Base-by-base conservation (phyloP, 2,329 filamentous ascomycete genomes). In the Aspergillus sp. region DNA sequence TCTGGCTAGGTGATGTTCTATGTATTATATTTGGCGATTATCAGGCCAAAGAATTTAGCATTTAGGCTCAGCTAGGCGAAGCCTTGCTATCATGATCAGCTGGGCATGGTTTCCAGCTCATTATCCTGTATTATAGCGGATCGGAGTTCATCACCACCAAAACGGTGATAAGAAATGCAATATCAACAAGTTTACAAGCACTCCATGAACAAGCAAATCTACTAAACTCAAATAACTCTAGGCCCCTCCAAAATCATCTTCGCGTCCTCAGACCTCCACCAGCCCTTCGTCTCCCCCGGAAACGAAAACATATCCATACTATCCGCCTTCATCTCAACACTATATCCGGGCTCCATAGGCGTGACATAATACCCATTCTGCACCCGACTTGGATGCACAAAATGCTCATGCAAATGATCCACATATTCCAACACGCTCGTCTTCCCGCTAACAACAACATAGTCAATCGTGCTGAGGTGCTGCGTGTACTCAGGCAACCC, bases 401-500 rank as follows among this genome's bases (percentile, higher is more conserved):
- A 95, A 72, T 95, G 90, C 78, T 95, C 90, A 69, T 95, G 90
- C 62, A 95, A 72, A 70, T 95, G 88, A 66, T 95, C 90, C 20
- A 95, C 89, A 69, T 90, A 95, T 75, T 96, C 90, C 49, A 95
- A 74, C 42, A 95, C 81, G 20, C 83, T 88, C 63, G 83, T 79
- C 76, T 90, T 87, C 15, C 87, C 90, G 52, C 79, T 85, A 1
- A 95, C 88, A 41, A 85, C 85, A 3, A 95, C 87, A 60, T 95
- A 95, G 71, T 96, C 90, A 57, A 96, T 93, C 12, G 89, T 95
- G 70, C 83, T 88, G 52, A 95, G 72, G 70, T 95, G 90, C 74
- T 95, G 88, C 0, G 90, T 95, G 74, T 95, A 95, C 71, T 96
- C 90, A 33, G 90, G 89, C 53, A 96, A 76, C 5, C 90, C 90